Base-by-base conservation (phyloP, 1,139 yeast genomes). In the Lodderomyces margitis region DNA sequence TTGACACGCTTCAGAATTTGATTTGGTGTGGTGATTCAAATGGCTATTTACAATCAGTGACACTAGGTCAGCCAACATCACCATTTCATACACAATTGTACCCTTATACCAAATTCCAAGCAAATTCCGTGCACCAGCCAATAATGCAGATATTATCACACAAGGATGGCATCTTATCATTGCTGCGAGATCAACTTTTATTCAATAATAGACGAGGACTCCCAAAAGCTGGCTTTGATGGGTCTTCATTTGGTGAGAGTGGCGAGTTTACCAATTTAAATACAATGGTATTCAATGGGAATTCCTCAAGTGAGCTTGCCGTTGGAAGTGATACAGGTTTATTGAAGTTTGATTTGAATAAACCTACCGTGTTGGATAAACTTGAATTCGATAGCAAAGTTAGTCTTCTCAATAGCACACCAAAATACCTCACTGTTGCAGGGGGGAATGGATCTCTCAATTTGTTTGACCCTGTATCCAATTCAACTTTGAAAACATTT, bases 11-110 rank as follows among this genome's bases (percentile, higher is more conserved):
- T 17, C 78, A 82, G 45, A 92, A 89, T 53, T 66, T 91, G 36
- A 58, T 91, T 3, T 92, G 98, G 98, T 73, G 83, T 4, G 96
- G 96, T n/a, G 92, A 86, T 57, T 66, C 74, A 9, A 61, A 58
- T 28, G 75, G 74, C 9, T 60, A 54, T 46, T 48, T 70, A 4
- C 54, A 63, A 7, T 64, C 70, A 16, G 64, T 58, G 45, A 57
- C 69, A 4, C 62, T 62, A 10, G 40, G 45, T 39, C 57, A 25
- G 30, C 47, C 47, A 17, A 33, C 32, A 17, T 42, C 36, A 46
- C 44, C 40, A 58, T 58, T 39, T 35, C 41, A 15, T 51, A 57
- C 57, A 37, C 70, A 36, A 44, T 56, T 75, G 40, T 65, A 62
- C 39, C 73, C 78, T 2, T 79, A 79, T 51, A 69, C 80, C 4